These are phyloP conservation scores for Ophiorrhiza pumila DNA, from an alignment of 257 asterid genomes.

Conservation along the genomic window DNA sequence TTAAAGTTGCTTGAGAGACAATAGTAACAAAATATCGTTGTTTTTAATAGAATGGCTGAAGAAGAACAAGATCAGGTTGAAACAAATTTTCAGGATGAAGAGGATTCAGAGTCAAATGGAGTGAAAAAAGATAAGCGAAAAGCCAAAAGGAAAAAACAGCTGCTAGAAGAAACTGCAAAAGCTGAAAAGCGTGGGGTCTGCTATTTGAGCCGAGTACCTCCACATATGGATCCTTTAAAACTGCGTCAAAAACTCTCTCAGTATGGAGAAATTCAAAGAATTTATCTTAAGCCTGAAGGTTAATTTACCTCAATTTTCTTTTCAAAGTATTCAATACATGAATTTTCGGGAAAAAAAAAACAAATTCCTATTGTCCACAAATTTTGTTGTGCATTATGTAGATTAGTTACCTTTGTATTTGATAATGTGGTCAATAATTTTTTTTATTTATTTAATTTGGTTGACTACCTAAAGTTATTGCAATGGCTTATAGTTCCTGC, in stretches of 20 bases:
- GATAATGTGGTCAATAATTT: not conserved
- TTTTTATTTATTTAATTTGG: not conserved
- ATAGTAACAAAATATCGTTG: not conserved
- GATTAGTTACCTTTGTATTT: not conserved
- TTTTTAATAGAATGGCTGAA: slow-evolving; percentile 36
- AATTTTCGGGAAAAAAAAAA: not conserved
- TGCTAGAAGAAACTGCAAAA: slow-evolving; percentile 43
- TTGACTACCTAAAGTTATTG: not conserved
- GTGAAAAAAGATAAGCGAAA: slow-evolving; percentile 29
- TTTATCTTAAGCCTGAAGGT: slow-evolving; percentile 89
- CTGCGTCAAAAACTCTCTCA: slow-evolving; percentile 72
- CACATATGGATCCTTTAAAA: slow-evolving; percentile 76
- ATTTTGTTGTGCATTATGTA: not conserved
- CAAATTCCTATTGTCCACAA: not conserved
- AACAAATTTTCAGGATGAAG: slow-evolving; percentile 20
- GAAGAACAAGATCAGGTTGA: slow-evolving; percentile 36
- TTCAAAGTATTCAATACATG: not conserved
- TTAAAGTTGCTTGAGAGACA: not conserved
- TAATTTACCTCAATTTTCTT: slow-evolving; percentile 2
- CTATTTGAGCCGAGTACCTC: slow-evolving; percentile 83
- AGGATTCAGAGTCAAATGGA: slow-evolving; percentile 23
- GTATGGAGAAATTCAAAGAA: slow-evolving; percentile 67
- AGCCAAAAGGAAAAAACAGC: slow-evolving; percentile 42
- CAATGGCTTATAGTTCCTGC: not conserved
- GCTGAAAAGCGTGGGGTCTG: slow-evolving; percentile 74